A percentile compares a stretch with the other conserved stretches of the same genome.
Conservation (phyloP, 345 rosid genomes). For the Microcos paniculata region DNA sequence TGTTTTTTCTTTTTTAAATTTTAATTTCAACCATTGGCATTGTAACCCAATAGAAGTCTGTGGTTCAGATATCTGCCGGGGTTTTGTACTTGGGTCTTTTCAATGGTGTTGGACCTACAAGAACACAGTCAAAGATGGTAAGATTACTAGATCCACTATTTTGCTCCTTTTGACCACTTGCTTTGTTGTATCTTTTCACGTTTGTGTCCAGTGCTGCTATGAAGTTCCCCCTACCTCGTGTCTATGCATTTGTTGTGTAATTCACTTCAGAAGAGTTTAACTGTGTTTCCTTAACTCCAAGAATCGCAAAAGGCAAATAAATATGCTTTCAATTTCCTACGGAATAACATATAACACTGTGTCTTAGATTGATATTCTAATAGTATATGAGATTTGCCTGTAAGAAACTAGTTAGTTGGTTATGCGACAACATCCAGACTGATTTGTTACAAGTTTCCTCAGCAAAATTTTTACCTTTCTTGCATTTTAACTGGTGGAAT, state of each 20-base stretch:
- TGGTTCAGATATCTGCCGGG: constrained; percentile 76
- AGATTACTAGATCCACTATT: not conserved
- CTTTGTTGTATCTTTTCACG: not conserved
- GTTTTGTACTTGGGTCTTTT: constrained; percentile 90
- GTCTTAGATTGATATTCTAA: not conserved
- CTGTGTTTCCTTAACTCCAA: not conserved
- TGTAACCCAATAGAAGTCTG: not conserved
- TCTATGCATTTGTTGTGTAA: not conserved
- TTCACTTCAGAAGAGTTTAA: not conserved
- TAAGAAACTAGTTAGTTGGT: not conserved
- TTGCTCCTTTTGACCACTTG: constrained; percentile 1
- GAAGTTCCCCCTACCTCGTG: not conserved
- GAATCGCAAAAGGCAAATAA: not conserved
- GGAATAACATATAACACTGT: not conserved
- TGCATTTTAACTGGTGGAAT: not conserved
- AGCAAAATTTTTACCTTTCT: not conserved
- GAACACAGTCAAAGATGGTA: constrained; percentile 95
- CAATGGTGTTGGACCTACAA: constrained; percentile 81
- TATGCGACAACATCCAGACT: not conserved
- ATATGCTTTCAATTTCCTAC: not conserved
- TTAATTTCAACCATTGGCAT: not conserved
- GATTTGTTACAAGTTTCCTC: not conserved
- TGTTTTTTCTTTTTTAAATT: not conserved
- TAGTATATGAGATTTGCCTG: not conserved
- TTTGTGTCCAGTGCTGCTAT: not conserved